Percentiles rank a stretch among this genome's conserved stretches.
Conservation (phyloP, 169 alveolate genomes). For the Perkinsus marinus region DNA sequence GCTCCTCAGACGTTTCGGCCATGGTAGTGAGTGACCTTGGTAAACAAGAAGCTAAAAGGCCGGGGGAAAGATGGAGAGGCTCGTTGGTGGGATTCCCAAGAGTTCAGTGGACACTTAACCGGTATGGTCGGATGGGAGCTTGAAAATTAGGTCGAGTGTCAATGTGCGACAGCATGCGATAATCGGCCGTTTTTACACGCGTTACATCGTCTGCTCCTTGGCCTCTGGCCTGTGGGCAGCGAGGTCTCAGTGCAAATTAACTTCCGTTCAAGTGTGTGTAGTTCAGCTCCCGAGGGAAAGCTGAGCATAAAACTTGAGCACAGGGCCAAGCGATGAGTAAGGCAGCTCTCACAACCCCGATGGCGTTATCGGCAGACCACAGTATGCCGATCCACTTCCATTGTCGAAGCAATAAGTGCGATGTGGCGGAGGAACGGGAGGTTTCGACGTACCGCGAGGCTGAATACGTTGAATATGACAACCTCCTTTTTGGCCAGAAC, state of each 20-base stretch:
- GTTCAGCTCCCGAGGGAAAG: too few relatives aligned
- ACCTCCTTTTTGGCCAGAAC: conserved; percentile 63
- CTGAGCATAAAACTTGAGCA: conserved; percentile 58
- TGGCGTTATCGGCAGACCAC: conserved; percentile 9
- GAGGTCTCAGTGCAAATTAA: too few relatives aligned
- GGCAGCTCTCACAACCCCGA: conserved; percentile 31
- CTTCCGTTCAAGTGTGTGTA: too few relatives aligned
- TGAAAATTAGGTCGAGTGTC: neutral
- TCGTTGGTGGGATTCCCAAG: too few relatives aligned
- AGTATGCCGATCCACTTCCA: neutral
- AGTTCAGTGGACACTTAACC: neutral
- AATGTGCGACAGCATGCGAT: neutral
- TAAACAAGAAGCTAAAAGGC: neutral
- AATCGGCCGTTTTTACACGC: neutral
- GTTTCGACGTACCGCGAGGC: conserved; percentile 36
- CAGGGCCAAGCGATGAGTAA: conserved; percentile 60
- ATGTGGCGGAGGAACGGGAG: conserved; percentile 5
- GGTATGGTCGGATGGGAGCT: neutral
- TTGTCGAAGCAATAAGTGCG: conserved; percentile 1
- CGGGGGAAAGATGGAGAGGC: too few relatives aligned
- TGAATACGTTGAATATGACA: conserved; percentile 53
- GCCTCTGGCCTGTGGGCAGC: too few relatives aligned
- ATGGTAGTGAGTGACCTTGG: too few relatives aligned
- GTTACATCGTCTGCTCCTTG: neutral
- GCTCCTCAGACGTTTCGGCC: neutral